A percentile compares a stretch with the other conserved stretches of the same genome.
phyloP scores from a whole-genome alignment of 148 eudicot species.

The Heliamphora exappendiculata region DNA sequence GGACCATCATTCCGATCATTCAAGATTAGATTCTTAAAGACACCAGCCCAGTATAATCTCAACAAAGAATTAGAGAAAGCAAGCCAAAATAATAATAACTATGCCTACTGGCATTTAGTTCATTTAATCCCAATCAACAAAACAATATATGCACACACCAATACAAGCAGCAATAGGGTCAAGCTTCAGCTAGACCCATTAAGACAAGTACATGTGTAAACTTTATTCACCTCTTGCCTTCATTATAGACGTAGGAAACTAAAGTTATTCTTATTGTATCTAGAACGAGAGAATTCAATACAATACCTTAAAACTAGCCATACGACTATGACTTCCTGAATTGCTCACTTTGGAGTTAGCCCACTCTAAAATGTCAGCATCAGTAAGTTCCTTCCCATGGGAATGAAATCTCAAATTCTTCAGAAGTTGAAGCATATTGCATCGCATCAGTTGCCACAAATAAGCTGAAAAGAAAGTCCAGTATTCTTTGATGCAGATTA shows the following conservation, averaged over 20 bases:
- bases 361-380: constrained; percentile 90
- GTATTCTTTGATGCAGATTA: not conserved
- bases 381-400: constrained; percentile 83
- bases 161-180: not conserved
- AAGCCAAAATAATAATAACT: not conserved
- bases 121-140: not conserved
- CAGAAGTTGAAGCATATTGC: constrained; percentile 88
- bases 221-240: not conserved
- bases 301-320: constrained; percentile 85
- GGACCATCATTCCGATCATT: too few relatives aligned
- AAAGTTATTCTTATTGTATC: not conserved
- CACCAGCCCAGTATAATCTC: too few relatives aligned
- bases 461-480: constrained; percentile 61
- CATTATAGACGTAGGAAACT: not conserved
- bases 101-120: not conserved
- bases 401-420: constrained; percentile 86
- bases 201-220: not conserved
- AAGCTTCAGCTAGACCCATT: not conserved
- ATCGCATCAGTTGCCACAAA: constrained; percentile 97
- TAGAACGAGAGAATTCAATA: not conserved
- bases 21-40: too few relatives aligned
- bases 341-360: constrained; percentile 69
- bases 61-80: too few relatives aligned
- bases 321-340: constrained; percentile 62
- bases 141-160: not conserved